These are phyloP conservation scores for Pseudisothecium myosuroides DNA, from an alignment of 225 moss, liverwort and hornwort genomes.

Conservation along the genomic window DNA sequence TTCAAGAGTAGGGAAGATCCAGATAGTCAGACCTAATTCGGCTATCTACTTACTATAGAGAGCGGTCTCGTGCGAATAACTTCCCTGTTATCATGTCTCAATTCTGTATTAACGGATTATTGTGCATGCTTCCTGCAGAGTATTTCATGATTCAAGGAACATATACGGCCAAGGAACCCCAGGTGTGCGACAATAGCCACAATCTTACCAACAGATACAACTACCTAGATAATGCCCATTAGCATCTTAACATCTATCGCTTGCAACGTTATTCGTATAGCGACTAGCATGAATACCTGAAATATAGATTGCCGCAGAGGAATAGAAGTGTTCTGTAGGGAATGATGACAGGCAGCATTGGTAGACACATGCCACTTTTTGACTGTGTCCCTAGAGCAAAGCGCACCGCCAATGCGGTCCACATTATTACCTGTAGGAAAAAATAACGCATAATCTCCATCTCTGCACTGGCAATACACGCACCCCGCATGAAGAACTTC, in stretches of 20 bases:
- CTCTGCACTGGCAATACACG: conserved; percentile 70
- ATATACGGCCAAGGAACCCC: background rate
- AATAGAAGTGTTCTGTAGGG: conserved; percentile 35
- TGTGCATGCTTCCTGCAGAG: background rate
- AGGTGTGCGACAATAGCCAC: background rate
- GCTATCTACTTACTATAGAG: background rate
- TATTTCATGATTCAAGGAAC: background rate
- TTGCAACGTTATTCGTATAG: background rate
- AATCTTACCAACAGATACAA: background rate
- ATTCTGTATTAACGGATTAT: background rate
- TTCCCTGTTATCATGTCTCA: background rate
- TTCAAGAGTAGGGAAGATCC: background rate
- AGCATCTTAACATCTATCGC: background rate
- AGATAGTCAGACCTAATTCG: background rate
- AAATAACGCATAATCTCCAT: conserved; percentile 56
- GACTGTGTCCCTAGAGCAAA: conserved; percentile 24
- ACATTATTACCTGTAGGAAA: conserved; percentile 48
- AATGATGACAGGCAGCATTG: background rate
- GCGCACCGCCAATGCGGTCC: conserved; percentile 44
- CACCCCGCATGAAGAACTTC: conserved; percentile 38
- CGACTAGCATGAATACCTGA: conserved; percentile 44
- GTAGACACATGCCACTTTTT: conserved; percentile 24
- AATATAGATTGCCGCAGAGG: conserved; percentile 44
- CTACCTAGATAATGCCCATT: background rate
- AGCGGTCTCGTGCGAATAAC: background rate